A percentile compares a stretch with the other conserved stretches of the same genome.
Evolutionary conservation across 495 filamentous ascomycete species (phyloP).

Genomic region (Penicillium argentinense): DNA sequence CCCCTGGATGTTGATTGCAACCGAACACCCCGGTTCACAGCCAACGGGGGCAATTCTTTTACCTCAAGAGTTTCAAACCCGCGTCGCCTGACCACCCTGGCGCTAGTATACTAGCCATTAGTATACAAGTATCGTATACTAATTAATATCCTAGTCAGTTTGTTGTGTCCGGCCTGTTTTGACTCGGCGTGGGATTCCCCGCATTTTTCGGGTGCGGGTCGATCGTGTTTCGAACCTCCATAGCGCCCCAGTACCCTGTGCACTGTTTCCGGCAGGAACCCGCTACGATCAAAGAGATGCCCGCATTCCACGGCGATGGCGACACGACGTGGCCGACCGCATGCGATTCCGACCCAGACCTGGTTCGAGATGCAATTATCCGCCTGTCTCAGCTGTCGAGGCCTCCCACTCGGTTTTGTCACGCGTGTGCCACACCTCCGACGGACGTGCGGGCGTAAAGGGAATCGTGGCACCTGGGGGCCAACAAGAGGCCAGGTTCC

Average conservation of each 20-base stretch:
- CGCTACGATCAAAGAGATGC: constrained; percentile 3
- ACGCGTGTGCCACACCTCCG: too few species aligned
- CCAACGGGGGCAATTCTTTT: neutral
- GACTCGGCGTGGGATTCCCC: too few species aligned
- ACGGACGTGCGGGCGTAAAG: neutral
- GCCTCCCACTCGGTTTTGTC: too few species aligned
- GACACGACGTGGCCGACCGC: neutral
- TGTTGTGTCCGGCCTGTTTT: neutral
- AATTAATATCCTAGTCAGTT: too few species aligned
- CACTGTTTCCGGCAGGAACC: constrained; percentile 5
- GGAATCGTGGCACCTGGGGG: too few species aligned
- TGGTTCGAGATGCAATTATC: too few species aligned
- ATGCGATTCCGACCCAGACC: too few species aligned
- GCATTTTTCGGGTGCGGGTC: constrained; percentile 14
- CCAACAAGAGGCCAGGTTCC: neutral
- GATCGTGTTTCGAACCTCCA: constrained; percentile 3
- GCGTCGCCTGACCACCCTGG: neutral
- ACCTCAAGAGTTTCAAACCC: neutral
- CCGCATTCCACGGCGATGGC: neutral
- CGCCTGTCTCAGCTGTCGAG: too few species aligned
- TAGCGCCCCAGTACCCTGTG: neutral
- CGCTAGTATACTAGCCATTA: too few species aligned
- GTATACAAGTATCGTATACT: too few species aligned
- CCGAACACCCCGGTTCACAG: neutral
- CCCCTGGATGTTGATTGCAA: neutral